Evolutionary conservation across 805 yeast genomes (phyloP).

Genomic region (Candida nitratophila): DNA sequence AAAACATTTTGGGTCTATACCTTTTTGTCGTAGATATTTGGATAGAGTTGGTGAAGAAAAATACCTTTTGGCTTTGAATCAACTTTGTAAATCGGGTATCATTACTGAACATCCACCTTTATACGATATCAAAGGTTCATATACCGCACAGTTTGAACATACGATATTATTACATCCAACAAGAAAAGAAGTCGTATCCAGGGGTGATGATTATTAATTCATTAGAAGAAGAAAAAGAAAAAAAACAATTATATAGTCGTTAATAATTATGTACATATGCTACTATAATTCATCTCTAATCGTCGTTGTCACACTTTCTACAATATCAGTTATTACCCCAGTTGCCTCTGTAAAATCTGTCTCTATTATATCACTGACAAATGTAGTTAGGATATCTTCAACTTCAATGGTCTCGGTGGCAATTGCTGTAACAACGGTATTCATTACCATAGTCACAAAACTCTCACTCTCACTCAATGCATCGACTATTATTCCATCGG

Average conservation of each 20-base stretch:
- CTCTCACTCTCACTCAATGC: neutral
- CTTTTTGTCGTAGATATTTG: conserved; percentile 93
- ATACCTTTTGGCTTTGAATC: conserved; percentile 80
- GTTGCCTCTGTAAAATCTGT: no score
- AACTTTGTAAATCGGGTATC: conserved; percentile 77
- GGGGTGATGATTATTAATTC: conserved; percentile 88
- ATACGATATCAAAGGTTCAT: conserved; percentile 73
- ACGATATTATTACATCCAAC: conserved; percentile 87
- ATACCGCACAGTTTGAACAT: conserved; percentile 96
- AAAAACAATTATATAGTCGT: no score
- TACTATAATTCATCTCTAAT: no score
- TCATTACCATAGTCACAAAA: neutral
- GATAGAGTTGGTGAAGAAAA: conserved; percentile 91
- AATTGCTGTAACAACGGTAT: neutral
- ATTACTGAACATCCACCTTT: conserved; percentile 93
- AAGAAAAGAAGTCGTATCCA: conserved; percentile 86
- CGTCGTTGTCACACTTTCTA: no score
- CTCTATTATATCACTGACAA: no score
- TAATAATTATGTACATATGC: no score
- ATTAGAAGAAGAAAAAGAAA: no score
- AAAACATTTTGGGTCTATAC: conserved; percentile 83
- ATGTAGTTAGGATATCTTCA: neutral
- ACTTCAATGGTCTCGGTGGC: no score
- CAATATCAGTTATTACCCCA: no score
- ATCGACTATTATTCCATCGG: neutral